Percentiles rank a stretch among this genome's conserved stretches.
Evolutionary conservation across 2,329 filamentous ascomycete species (phyloP).

Genomic region (Clarireedia homoeocarpa): DNA sequence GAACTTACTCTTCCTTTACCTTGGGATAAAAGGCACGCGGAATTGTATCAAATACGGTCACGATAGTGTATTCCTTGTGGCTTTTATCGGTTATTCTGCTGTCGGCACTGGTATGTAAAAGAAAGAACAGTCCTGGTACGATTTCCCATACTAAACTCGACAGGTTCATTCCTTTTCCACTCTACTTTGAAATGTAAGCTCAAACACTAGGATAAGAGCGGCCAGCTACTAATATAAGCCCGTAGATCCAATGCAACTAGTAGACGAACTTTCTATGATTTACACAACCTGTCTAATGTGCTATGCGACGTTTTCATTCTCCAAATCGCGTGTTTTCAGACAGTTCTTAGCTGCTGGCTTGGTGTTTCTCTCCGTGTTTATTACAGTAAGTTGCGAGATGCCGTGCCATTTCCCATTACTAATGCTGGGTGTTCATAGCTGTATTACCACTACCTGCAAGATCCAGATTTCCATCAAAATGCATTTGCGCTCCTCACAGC

Average conservation of each 20-base stretch:
- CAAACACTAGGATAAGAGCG: neutral
- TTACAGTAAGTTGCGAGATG: constrained; percentile 36
- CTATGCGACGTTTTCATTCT: constrained; percentile 61
- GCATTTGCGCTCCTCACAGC: constrained; percentile 57
- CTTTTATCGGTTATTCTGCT: constrained; percentile 39
- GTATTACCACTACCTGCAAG: constrained; percentile 68
- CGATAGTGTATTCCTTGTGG: constrained; percentile 66
- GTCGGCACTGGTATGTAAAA: constrained; percentile 29
- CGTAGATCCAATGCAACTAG: constrained; percentile 60
- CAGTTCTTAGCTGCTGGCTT: constrained; percentile 44
- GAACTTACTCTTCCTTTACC: constrained; percentile 72
- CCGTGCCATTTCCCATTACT: neutral
- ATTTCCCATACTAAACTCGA: neutral
- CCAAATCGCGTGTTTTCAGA: constrained; percentile 38
- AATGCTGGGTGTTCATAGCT: constrained; percentile 23
- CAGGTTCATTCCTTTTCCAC: constrained; percentile 32
- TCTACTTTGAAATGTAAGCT: constrained; percentile 34
- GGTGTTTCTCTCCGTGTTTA: constrained; percentile 45
- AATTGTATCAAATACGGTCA: constrained; percentile 68
- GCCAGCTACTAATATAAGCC: neutral
- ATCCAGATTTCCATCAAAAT: constrained; percentile 65
- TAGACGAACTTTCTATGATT: constrained; percentile 66
- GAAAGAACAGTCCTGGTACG: neutral
- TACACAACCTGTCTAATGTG: constrained; percentile 64
- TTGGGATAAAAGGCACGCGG: constrained; percentile 66